A percentile compares a stretch with the other conserved stretches of the same genome.
Evolutionary conservation across 2,329 filamentous ascomycete genomes (phyloP).

Genomic region (Penicillium sp.): DNA sequence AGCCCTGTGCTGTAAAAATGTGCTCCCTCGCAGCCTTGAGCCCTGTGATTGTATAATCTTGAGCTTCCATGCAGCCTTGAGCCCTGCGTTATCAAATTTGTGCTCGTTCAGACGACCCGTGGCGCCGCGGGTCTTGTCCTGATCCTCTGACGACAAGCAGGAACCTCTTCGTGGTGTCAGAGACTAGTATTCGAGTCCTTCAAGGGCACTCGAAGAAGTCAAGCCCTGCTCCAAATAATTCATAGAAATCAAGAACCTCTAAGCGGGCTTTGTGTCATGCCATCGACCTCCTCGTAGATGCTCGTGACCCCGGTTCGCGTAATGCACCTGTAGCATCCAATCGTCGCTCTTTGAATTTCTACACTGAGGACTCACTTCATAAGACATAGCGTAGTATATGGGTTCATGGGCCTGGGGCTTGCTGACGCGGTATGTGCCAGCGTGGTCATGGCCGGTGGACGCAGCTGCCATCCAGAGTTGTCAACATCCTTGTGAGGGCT

Average conservation of each 20-base stretch:
- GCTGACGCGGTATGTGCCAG: not conserved
- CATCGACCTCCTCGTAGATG: too few species aligned
- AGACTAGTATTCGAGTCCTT: not conserved
- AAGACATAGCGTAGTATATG: not conserved
- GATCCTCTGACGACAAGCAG: not conserved
- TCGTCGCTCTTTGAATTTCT: not conserved
- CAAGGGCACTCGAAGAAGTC: not conserved
- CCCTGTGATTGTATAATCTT: not conserved
- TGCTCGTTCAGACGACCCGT: not conserved
- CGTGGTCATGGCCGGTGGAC: not conserved
- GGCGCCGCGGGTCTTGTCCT: not conserved
- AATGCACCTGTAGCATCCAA: not conserved
- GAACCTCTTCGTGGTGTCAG: slow-evolving; percentile 1
- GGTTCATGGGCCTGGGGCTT: not conserved
- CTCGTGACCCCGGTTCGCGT: not conserved
- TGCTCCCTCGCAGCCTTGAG: not conserved
- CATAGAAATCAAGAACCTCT: not conserved
- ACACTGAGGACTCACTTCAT: not conserved
- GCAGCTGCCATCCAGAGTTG: not conserved
- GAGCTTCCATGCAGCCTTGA: not conserved
- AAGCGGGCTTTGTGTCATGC: not conserved
- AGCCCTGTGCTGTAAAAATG: not conserved
- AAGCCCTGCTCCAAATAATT: not conserved
- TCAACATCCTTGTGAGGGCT: not conserved
- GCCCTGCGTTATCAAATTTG: not conserved